These are phyloP conservation scores for Pelargonium australe DNA, from an alignment of 441 rosid species.

Conservation along the genomic window DNA sequence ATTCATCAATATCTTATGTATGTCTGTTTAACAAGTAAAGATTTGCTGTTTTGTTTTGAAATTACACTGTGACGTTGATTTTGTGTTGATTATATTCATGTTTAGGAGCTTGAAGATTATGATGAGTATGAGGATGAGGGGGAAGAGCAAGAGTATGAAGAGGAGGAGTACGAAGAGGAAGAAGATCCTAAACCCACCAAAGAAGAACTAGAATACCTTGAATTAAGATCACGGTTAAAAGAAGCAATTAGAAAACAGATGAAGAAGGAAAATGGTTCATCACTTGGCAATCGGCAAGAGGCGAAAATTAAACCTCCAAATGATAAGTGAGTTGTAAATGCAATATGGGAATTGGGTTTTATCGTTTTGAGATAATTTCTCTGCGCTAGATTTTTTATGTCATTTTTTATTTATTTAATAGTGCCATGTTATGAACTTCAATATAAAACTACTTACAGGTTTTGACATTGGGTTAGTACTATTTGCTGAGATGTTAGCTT, in stretches of 20 bases:
- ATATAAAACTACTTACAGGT: too few relatives aligned
- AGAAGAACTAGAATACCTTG: constrained; percentile 65
- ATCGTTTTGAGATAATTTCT: not conserved
- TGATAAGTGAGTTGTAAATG: constrained; percentile 47
- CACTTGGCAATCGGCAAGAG: constrained; percentile 35
- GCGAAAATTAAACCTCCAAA: constrained; percentile 40
- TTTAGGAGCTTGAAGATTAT: constrained; percentile 63
- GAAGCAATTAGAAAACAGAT: constrained; percentile 48
- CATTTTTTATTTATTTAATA: too few relatives aligned
- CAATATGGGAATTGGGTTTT: not conserved
- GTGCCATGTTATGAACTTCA: too few relatives aligned
- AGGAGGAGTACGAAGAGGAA: constrained; percentile 30
- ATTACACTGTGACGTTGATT: not conserved
- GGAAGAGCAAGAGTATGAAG: constrained; percentile 27
- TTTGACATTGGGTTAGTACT: too few relatives aligned
- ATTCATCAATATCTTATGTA: not conserved
- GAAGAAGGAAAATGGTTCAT: constrained; percentile 41
- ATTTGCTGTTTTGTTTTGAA: not conserved
- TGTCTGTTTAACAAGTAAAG: not conserved
- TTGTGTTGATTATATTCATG: not conserved
- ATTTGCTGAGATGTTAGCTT: too few relatives aligned
- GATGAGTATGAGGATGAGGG: constrained; percentile 60
- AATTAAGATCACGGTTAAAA: constrained; percentile 52
- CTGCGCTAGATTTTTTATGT: not conserved
- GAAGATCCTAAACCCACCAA: constrained; percentile 59